A percentile compares a stretch with the other conserved stretches of the same genome.
These are phyloP conservation scores for Vigna nakashimae DNA, from an alignment of 306 rosid species.

Conservation along the genomic window DNA sequence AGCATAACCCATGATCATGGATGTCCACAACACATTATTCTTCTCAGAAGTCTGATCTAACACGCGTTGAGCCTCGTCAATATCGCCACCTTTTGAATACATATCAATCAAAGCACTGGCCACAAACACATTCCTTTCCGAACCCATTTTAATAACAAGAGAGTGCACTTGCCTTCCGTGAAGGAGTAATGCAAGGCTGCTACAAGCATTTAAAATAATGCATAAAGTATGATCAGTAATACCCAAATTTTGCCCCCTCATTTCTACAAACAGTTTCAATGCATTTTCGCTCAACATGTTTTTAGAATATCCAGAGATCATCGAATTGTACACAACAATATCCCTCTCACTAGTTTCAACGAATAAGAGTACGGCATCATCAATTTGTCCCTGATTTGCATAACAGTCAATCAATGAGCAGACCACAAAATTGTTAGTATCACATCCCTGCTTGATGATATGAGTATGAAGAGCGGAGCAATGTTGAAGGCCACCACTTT, in stretches of 20 bases:
- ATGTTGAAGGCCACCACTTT: constrained; percentile 43
- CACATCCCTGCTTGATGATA: constrained; percentile 59
- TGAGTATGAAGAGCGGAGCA: constrained; percentile 63
- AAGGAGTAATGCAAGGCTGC: constrained; percentile 57
- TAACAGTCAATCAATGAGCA: constrained; percentile 66
- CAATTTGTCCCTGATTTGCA: constrained; percentile 54
- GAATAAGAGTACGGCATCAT: constrained; percentile 55
- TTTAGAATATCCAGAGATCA: constrained; percentile 68
- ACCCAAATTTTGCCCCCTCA: constrained; percentile 53
- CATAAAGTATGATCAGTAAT: constrained; percentile 65
- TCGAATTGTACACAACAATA: constrained; percentile 57
- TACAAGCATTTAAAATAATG: constrained; percentile 65
- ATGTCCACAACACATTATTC: constrained; percentile 64
- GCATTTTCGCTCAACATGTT: constrained; percentile 59
- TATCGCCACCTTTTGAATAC: constrained; percentile 72
- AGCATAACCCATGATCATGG: constrained; percentile 73
- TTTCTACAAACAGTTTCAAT: constrained; percentile 59
- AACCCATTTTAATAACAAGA: constrained; percentile 65
- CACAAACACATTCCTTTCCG: constrained; percentile 62
- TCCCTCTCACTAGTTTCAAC: constrained; percentile 56
- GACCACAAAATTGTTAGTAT: constrained; percentile 57
- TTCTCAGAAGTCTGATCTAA: constrained; percentile 54
- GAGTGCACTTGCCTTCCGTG: constrained; percentile 69
- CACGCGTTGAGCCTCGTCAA: constrained; percentile 56
- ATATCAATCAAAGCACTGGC: constrained; percentile 71